Conservation (phyloP, 129 eudicot genomes). For the Flaveria trinervia region DNA sequence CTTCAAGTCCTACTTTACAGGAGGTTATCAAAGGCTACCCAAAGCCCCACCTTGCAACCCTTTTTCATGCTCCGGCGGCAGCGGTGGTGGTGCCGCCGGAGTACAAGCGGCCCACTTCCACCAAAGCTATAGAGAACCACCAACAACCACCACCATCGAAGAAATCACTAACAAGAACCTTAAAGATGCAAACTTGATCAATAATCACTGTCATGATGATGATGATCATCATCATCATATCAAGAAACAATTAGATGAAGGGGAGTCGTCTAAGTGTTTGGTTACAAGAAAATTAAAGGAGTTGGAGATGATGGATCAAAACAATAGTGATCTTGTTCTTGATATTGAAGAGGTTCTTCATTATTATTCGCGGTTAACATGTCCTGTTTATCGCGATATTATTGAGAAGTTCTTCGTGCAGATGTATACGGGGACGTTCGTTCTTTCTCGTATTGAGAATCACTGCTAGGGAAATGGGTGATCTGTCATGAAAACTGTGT, state of each 20-base stretch:
- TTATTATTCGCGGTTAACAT: conserved; percentile 51
- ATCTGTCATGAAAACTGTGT: too few species aligned
- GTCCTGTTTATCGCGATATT: conserved; percentile 58
- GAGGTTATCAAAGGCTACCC: conserved; percentile 56
- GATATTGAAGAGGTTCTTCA: conserved; percentile 62
- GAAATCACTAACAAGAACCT: not conserved
- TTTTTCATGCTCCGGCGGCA: conserved; percentile 37
- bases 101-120: conserved; percentile 17
- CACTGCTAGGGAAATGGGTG: too few species aligned
- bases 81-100: not conserved
- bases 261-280: conserved; percentile 28
- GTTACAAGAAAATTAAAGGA: conserved; percentile 49
- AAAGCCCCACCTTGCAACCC: conserved; percentile 51
- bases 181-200: conserved; percentile 25
- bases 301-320: conserved; percentile 45
- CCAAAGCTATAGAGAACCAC: conserved; percentile 29
- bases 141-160: conserved; percentile 16
- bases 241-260: conserved; percentile 10
- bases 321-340: conserved; percentile 43
- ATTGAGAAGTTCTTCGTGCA: conserved; percentile 51
- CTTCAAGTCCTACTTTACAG: conserved; percentile 49
- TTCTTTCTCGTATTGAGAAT: conserved; percentile 19
- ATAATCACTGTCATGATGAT: not conserved
- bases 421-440: conserved; percentile 39
- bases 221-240: not conserved